Conservation (phyloP, 345 rosid genomes). For the Gynandropsis gynandra region DNA sequence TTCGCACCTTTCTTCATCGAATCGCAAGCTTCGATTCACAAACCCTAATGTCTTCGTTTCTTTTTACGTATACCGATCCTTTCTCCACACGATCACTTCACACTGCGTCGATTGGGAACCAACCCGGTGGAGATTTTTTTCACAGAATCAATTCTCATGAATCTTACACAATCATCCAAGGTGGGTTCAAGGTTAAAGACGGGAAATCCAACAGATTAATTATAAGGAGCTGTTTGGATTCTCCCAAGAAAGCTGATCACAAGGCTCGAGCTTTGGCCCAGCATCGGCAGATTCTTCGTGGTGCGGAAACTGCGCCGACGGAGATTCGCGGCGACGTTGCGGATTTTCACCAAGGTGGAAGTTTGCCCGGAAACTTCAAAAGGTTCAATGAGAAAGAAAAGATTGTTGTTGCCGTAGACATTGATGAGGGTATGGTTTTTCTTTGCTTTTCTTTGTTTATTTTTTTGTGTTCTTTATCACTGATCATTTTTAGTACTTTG, state of each 20-base stretch:
- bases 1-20: constrained; percentile 25
- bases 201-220: constrained; percentile 25
- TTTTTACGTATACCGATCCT: constrained; percentile 16
- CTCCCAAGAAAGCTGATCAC: constrained; percentile 27
- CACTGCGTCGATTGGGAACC: constrained; percentile 13
- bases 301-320: constrained; percentile 33
- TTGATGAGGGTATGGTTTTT: constrained; percentile 66
- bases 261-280: constrained; percentile 45
- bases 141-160: constrained; percentile 15
- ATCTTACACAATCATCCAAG: constrained; percentile 9
- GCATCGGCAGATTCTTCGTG: constrained; percentile 32
- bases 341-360: constrained; percentile 34
- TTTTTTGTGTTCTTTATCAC: background rate
- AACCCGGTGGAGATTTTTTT: constrained; percentile 11
- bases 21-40: constrained; percentile 27
- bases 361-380: constrained; percentile 35
- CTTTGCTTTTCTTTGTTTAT: background rate
- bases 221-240: constrained; percentile 40
- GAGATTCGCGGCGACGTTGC: constrained; percentile 32
- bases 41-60: constrained; percentile 30
- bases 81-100: constrained; percentile 27
- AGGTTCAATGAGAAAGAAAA: constrained; percentile 45
- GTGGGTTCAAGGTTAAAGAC: constrained; percentile 9
- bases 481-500: background rate
- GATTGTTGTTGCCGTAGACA: constrained; percentile 83